Evolutionary conservation across 2,329 filamentous ascomycete species (phyloP).

Genomic region (Cucurbitaria berberidis): DNA sequence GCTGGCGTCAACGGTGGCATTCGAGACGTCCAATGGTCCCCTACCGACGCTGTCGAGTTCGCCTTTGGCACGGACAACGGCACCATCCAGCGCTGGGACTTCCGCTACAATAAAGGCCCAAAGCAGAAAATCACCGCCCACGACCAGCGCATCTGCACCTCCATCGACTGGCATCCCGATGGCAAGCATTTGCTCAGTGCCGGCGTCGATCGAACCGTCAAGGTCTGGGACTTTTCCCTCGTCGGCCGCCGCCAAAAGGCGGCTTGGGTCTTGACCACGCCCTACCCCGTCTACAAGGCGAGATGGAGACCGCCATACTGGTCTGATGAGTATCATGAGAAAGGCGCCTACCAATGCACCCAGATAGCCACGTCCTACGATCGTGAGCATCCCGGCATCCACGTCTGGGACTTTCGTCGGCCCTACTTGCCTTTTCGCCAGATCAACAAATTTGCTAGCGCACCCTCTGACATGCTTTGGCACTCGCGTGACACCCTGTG

Average conservation of each 20-base stretch:
- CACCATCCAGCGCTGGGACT: constrained; percentile 69
- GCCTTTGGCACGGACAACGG: constrained; percentile 70
- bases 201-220: constrained; percentile 66
- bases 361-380: constrained; percentile 69
- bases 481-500: constrained; percentile 68
- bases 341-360: constrained; percentile 64
- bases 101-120: constrained; percentile 62
- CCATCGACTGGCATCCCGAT: constrained; percentile 71
- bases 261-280: constrained; percentile 63
- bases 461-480: constrained; percentile 67
- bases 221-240: constrained; percentile 68
- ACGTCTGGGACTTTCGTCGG: constrained; percentile 69
- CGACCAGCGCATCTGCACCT: constrained; percentile 62
- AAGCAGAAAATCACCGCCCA: constrained; percentile 68
- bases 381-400: constrained; percentile 64
- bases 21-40: constrained; percentile 69
- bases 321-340: constrained; percentile 58
- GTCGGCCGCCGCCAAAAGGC: constrained; percentile 65
- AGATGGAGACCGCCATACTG: constrained; percentile 68
- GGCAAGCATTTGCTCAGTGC: constrained; percentile 69
- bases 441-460: constrained; percentile 61
- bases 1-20: constrained; percentile 66
- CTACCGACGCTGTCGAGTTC: constrained; percentile 66
- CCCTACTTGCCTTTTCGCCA: constrained; percentile 68
- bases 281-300: constrained; percentile 66